Conservation (phyloP, 768 basidiomycete species). For the Lactarius sanguifluus region DNA sequence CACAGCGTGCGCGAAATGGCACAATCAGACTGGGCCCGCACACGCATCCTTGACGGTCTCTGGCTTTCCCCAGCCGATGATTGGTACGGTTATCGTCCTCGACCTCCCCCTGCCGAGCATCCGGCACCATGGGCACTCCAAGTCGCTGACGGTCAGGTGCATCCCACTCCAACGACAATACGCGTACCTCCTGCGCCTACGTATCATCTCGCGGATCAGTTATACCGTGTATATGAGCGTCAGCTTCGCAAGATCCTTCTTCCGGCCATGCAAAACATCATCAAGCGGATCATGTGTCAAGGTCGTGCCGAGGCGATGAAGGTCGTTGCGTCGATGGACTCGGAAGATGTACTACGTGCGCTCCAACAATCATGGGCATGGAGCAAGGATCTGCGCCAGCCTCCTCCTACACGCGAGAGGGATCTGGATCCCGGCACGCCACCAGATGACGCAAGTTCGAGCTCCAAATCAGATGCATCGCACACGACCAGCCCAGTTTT, state of each 20-base stretch:
- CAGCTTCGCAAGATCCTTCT: constrained; percentile 60
- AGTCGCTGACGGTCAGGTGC: constrained; percentile 34
- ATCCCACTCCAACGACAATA: constrained; percentile 52
- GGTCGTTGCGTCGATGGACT: constrained; percentile 51
- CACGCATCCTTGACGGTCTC: constrained; percentile 68
- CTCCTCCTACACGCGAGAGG: constrained; percentile 9
- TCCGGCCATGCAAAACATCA: constrained; percentile 68
- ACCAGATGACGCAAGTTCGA: constrained; percentile 48
- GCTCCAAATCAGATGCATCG: constrained; percentile 52
- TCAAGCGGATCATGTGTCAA: constrained; percentile 64
- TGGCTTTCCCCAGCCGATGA: constrained; percentile 76
- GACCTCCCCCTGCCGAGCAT: constrained; percentile 36
- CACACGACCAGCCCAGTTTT: constrained; percentile 71
- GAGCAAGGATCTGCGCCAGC: constrained; percentile 68
- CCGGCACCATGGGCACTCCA: constrained; percentile 66
- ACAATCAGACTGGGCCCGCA: constrained; percentile 69
- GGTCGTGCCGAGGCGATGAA: constrained; percentile 58
- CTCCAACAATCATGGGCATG: constrained; percentile 62
- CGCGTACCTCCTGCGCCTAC: constrained; percentile 58
- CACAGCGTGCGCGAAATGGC: constrained; percentile 54
- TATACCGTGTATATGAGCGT: constrained; percentile 56
- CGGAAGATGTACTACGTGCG: constrained; percentile 59
- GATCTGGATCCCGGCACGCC: constrained; percentile 29
- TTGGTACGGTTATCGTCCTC: constrained; percentile 49
- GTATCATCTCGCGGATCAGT: constrained; percentile 60